Base-by-base conservation (phyloP, 139 green algal genomes). In the Closterium sp. region DNA sequence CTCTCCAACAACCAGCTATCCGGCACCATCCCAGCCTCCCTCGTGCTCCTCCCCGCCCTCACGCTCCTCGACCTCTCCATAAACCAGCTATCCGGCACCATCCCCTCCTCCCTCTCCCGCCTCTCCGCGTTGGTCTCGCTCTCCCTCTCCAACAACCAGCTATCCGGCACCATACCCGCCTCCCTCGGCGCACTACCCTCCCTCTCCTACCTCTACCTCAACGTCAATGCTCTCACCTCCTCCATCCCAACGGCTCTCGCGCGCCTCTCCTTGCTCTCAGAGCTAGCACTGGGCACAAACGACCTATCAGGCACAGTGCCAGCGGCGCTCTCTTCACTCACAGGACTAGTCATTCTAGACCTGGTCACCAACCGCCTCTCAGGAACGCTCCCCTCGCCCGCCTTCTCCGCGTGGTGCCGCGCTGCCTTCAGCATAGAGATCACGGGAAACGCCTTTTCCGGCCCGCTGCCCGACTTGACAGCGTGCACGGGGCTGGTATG, bases 51-150 rank as follows among this genome's bases (percentile, higher is more conserved):
- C 29, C 28, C 86, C 28, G 86, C 29, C 28, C 86, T 89, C 28
- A 30, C 30, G 28, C 21, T 42, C 9, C 86, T 89, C n/a, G 86
- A 89, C 86, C 86, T 89, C 86, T 89, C 86, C 86, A 42, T 38
- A 11, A 89, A 89, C 86, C n/a, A 21, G 29, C 86, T 89, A 9
- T 50, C 29, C 30, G 86, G 86, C 10, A 89, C 22, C 87, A 89
- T 89, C 31, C 87, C 87, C 31, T 19, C 28, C 28, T 9, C 31
- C 13, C 13, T 89, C 30, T 30, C 31, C 87, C 87, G 29, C 22
- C 87, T 89, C 31, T 62, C 87, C 31, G 31, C 31, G 31, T 31
- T 89, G 87, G 7, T 45, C 29, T 50, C 27, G 2, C 30, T 89
- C 29, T 22, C 22, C 17, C 87, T 89, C 87, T 89, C 87, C 31